A percentile compares a stretch with the other conserved stretches of the same genome.
Evolutionary conservation across 78 protist species (phyloP).

Genomic region (Monosiga brevicollis): DNA sequence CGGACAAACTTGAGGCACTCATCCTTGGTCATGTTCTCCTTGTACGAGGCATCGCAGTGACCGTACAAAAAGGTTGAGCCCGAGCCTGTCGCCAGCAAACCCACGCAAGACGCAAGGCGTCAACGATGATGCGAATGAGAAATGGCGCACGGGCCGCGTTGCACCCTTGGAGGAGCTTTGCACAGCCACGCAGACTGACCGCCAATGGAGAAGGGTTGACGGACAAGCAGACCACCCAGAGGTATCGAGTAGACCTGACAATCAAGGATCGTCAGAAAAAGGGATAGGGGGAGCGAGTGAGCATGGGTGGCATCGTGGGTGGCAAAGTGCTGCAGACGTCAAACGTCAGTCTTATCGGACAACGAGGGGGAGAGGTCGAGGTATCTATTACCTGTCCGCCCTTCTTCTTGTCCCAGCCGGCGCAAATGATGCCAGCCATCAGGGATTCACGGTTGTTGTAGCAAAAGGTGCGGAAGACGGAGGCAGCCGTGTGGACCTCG

Average conservation of each 20-base stretch:
- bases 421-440: slow-evolving; percentile 89
- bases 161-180: neutral
- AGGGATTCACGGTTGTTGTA: slow-evolving; percentile 81
- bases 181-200: slow-evolving; percentile 58
- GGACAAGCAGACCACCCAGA: slow-evolving; percentile 83
- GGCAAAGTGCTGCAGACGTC: no score
- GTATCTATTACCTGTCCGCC: slow-evolving; percentile 73
- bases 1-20: slow-evolving; percentile 76
- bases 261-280: no score
- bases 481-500: slow-evolving; percentile 84
- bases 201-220: slow-evolving; percentile 78
- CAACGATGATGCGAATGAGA: neutral
- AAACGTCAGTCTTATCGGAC: no score
- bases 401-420: slow-evolving; percentile 84
- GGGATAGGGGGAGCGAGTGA: no score
- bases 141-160: neutral
- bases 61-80: slow-evolving; percentile 93
- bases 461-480: slow-evolving; percentile 60
- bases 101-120: neutral
- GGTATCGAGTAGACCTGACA: slow-evolving; percentile 80
- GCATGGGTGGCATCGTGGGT: no score
- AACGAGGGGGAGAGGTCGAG: no score
- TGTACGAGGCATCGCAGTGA: slow-evolving; percentile 78
- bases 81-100: slow-evolving; percentile 63
- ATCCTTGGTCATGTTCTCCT: slow-evolving; percentile 74